Base-by-base conservation (phyloP, 352 stramenopile species). In the Pythium aphanidermatum region DNA sequence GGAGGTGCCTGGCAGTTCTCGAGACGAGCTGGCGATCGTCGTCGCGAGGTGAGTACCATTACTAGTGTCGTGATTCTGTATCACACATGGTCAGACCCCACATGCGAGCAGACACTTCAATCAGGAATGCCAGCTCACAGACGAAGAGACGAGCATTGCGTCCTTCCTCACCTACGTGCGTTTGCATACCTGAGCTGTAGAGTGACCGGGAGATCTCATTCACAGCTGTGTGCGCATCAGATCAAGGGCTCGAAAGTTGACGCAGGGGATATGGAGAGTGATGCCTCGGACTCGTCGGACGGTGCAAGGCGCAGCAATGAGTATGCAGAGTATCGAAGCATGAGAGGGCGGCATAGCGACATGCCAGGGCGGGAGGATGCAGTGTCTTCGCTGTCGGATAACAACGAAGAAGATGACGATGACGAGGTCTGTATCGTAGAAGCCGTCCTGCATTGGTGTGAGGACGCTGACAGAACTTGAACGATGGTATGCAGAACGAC, bases 121-220 rank as follows among this genome's bases (percentile, higher is more conserved):
- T 14, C 56, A 85, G n/a, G 70, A 71, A 33, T 82, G 75, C 55
- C 68, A 82, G 34, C 65, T 60, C 20, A 52, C 70, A 4, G 72
- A 91, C 31, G 79, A 91, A 58, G 55, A 63, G 24, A 57, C 55
- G 13, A 85, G 66, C 32, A 88, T 91, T 31, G 45, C 67, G 26
- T 78, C 70, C 17, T 89, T 89, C 20, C 51, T 88, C 23, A 60
- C 63, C 32, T 91, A 83, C 26, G 79, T 91, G 65, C 26, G 74
- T 8, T 54, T 10, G 12, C 21, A 9, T 16, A n/a, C 37, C 16
- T 16, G 20, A 26, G 21, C 16, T 16, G 37, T 12, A 12, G 40
- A 33, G n/a, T n/a, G n/a, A n/a, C n/a, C n/a, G n/a, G n/a, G n/a
- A n/a, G n/a, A n/a, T n/a, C n/a, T n/a, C n/a, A n/a, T n/a, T n/a